phyloP scores from a whole-genome alignment of 208 protist species.

The Acanthamoeba triangularis region DNA sequence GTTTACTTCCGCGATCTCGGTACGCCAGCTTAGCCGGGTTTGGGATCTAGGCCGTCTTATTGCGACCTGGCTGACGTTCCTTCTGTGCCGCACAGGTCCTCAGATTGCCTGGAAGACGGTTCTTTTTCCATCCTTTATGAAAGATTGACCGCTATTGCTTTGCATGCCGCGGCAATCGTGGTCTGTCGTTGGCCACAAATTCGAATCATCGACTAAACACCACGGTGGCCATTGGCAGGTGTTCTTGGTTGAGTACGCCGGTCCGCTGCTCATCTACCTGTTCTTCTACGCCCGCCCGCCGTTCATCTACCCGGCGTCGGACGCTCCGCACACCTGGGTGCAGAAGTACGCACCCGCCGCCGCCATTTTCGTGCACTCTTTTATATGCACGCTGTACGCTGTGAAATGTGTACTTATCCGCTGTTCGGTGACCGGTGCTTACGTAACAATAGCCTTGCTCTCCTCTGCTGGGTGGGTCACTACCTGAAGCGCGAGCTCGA shows the following conservation, averaged over 20 bases:
- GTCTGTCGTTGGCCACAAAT: too few relatives aligned
- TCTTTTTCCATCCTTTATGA: neutral
- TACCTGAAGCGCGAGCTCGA: conserved; percentile 97
- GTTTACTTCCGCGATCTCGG: conserved; percentile 59
- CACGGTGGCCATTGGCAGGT: conserved; percentile 81
- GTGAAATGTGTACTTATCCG: neutral
- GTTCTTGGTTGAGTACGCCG: conserved; percentile 97
- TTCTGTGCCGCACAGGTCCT: neutral
- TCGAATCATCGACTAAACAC: neutral
- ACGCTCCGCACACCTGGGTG: conserved; percentile 5
- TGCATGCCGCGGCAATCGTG: too few relatives aligned
- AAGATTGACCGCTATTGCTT: too few relatives aligned
- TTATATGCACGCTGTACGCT: conserved; percentile 88
- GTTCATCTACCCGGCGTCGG: conserved; percentile 84
- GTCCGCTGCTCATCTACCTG: conserved; percentile 95
- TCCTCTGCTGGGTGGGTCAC: conserved; percentile 93
- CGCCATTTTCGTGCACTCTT: conserved; percentile 77
- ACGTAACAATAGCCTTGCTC: neutral
- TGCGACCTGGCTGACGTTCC: neutral
- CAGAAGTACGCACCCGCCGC: neutral
- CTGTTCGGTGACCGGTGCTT: neutral
- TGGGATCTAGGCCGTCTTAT: neutral
- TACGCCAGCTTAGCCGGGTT: neutral
- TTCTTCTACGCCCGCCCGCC: conserved; percentile 92
- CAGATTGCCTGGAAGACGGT: conserved; percentile 68